These are phyloP conservation scores for Skeletonema grethae DNA, from an alignment of 108 stramenopile genomes.

Conservation along the genomic window DNA sequence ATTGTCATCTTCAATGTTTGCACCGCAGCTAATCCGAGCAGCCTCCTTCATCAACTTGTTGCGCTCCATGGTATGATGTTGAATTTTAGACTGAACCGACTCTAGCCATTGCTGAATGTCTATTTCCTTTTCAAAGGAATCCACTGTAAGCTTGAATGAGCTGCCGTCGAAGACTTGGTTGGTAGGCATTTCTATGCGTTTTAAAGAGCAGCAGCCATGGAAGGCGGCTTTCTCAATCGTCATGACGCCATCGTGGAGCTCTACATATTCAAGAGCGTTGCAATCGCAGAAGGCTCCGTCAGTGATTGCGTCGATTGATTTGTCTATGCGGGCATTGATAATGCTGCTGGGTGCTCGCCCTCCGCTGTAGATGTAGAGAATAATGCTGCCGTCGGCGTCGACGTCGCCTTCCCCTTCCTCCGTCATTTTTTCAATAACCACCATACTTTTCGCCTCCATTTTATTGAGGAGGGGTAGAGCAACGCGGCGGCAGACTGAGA, in stretches of 20 bases:
- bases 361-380: not conserved
- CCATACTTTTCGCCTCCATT: no score
- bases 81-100: not conserved
- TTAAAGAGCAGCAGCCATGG: not conserved
- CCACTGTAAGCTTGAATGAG: not conserved
- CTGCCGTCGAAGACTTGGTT: not conserved
- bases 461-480: no score
- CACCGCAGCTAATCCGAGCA: not conserved
- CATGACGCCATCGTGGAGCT: not conserved
- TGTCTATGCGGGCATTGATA: not conserved
- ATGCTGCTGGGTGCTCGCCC: not conserved
- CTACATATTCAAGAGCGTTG: not conserved
- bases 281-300: not conserved
- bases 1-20: not conserved
- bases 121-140: not conserved
- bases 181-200: not conserved
- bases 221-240: not conserved
- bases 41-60: not conserved
- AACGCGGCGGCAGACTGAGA: no score
- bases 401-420: not conserved
- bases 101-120: constrained; percentile 1
- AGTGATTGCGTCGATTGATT: not conserved
- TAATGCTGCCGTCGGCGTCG: not conserved
- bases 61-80: not conserved
- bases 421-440: no score